phyloP scores from a whole-genome alignment of 176 grass and related monocot species.

The Zizania latifolia region DNA sequence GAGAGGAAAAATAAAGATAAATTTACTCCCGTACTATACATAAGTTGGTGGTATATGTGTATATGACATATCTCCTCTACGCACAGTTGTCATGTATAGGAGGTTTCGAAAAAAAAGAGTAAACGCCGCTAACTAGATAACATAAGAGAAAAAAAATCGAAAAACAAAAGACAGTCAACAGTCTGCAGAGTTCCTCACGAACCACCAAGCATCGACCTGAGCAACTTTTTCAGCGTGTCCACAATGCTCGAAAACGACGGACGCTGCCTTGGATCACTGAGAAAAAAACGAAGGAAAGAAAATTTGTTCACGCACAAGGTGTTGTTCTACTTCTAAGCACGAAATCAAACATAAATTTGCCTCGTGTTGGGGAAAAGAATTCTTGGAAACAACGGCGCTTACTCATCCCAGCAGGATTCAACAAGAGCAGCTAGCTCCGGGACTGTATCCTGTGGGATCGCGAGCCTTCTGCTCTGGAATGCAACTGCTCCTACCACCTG shows the following conservation, averaged over 20 bases:
- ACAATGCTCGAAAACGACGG: conserved; percentile 88
- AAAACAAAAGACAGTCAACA: neutral
- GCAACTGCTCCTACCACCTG: conserved; percentile 94
- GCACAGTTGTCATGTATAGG: too few species aligned
- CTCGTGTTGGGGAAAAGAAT: neutral
- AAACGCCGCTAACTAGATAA: too few species aligned
- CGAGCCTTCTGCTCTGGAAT: conserved; percentile 80
- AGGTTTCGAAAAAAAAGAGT: too few species aligned
- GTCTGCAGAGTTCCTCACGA: conserved; percentile 25
- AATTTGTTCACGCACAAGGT: neutral
- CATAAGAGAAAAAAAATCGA: neutral
- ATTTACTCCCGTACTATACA: too few species aligned
- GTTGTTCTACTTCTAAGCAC: neutral
- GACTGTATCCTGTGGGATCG: conserved; percentile 56
- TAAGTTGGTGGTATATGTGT: too few species aligned
- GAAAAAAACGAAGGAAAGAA: conserved; percentile 17
- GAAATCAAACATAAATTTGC: neutral
- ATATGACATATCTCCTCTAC: too few species aligned
- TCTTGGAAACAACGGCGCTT: conserved; percentile 25
- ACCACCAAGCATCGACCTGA: conserved; percentile 47
- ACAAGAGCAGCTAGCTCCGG: conserved; percentile 62
- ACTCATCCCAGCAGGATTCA: conserved; percentile 91
- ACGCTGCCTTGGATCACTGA: conserved; percentile 76
- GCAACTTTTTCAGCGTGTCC: conserved; percentile 64
- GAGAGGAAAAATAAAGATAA: neutral